Percentiles rank a stretch among this genome's conserved stretches.
Evolutionary conservation across 169 alveolate species (phyloP).

Genomic region (Cystoisospora suis): DNA sequence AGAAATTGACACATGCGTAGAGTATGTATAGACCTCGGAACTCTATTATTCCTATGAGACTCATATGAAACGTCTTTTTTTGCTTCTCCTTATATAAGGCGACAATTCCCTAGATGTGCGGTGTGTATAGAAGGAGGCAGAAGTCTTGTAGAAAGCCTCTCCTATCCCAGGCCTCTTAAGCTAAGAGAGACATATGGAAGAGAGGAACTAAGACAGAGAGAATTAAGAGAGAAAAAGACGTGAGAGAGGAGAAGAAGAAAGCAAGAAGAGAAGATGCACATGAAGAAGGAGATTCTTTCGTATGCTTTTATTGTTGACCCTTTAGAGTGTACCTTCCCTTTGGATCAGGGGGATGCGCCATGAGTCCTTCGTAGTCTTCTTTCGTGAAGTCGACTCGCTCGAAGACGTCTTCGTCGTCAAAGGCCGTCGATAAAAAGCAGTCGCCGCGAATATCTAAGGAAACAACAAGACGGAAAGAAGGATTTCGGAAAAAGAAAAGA

Average conservation of each 20-base stretch:
- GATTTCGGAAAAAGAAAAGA: no score
- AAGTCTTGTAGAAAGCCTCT: no score
- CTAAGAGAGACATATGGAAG: no score
- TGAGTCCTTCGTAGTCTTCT: constrained; percentile 78
- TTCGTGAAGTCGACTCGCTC: constrained; percentile 79
- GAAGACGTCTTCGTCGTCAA: constrained; percentile 87
- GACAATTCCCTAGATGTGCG: no score
- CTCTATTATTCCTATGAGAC: no score
- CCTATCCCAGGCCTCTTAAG: no score
- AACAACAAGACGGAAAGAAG: background rate
- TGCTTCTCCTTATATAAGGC: no score
- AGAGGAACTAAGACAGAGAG: no score
- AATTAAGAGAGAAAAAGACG: background rate
- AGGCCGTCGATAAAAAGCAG: constrained; percentile 86
- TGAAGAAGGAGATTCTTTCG: background rate
- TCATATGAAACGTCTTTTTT: no score
- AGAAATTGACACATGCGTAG: no score
- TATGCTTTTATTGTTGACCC: background rate
- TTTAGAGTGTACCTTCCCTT: constrained; percentile 77
- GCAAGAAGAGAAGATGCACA: background rate
- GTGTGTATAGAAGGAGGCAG: no score
- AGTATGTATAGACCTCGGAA: no score
- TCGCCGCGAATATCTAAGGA: constrained; percentile 88
- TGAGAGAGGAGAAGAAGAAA: background rate
- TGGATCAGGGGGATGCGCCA: constrained; percentile 86